Evolutionary conservation across 139 green algal genomes (phyloP), one percentile per base, ranked within the genome.

Genomic region (Picochlorum sp.): DNA sequence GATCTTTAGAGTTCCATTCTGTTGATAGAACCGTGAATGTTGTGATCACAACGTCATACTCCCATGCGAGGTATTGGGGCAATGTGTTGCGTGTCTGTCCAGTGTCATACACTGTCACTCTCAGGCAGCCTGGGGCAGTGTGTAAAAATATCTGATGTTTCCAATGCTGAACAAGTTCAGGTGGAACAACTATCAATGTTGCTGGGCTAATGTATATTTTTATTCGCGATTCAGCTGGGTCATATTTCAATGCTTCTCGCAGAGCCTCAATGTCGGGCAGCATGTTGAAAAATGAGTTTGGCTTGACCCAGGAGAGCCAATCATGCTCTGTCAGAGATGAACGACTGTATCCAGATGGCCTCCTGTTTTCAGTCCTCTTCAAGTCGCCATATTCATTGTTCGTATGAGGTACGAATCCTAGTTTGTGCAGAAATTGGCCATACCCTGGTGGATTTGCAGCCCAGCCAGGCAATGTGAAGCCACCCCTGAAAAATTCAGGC

Each of bases 181-280:
- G 10, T 4, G 92, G 93, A 15, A 98, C 83, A 26, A 98, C 81
- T 20, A 98, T 72, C 63, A 98, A 75, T 8, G 92, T 98, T 47
- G 92, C 90, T 1, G 63, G 49, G 0, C 91, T 96, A 49, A 98
- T 57, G 61, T 79, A 95, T 38, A 96, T 62, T 18, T 45, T 52
- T 56, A 63, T 44, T 18, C 44, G 18, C 14, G 41, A 34, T 14
- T 52, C 18, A 26, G 24, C 37, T 13, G 58, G 45, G 13, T 67
- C 70, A 15, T 59, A 26, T 69, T 66, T 26, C 55, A 85, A 49
- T 14, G 79, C 80, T 49, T 60, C 44, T 15, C 38, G 13, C 37
- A 85, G 54, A 26, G 83, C 84, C 21, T 63, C 9, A 3, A 38
- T 28, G 62, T 90, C 83, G 6, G 85, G 28, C 3, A 23, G n/a